Percentiles rank a stretch among this genome's conserved stretches.
Conservation (phyloP, 148 eudicot genomes). For the Rhododendron ferrugineum region DNA sequence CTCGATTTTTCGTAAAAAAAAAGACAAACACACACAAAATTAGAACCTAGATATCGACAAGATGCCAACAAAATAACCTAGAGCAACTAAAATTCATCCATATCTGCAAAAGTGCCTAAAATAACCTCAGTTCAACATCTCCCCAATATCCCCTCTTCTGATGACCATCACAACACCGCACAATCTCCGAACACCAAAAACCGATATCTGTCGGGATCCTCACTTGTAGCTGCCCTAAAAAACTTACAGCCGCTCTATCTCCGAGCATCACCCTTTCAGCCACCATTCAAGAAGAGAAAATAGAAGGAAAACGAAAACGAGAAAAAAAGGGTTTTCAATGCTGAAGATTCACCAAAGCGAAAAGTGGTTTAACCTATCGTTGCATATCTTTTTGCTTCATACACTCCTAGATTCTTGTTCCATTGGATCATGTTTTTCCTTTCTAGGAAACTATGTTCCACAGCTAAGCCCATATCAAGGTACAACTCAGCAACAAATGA, state of each 20-base stretch:
- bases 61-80: neutral
- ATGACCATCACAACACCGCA: too few species aligned
- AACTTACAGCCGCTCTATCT: neutral
- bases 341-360: neutral
- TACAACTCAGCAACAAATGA: conserved; percentile 42
- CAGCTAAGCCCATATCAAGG: conserved; percentile 88
- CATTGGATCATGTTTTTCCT: neutral
- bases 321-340: neutral
- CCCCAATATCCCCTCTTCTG: too few species aligned
- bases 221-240: neutral
- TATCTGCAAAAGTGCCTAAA: neutral
- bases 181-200: too few species aligned
- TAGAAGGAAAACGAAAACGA: neutral
- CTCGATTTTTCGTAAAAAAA: neutral
- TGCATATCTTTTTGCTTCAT: neutral
- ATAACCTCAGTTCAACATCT: neutral
- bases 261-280: neutral
- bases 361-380: neutral
- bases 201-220: too few species aligned
- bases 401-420: neutral
- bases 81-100: neutral
- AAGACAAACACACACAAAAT: too few species aligned
- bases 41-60: neutral
- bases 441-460: conserved; percentile 92
- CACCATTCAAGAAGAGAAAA: neutral